A percentile compares a stretch with the other conserved stretches of the same genome.
Conservation (phyloP, 345 rosid genomes). For the Durio zibethinus region DNA sequence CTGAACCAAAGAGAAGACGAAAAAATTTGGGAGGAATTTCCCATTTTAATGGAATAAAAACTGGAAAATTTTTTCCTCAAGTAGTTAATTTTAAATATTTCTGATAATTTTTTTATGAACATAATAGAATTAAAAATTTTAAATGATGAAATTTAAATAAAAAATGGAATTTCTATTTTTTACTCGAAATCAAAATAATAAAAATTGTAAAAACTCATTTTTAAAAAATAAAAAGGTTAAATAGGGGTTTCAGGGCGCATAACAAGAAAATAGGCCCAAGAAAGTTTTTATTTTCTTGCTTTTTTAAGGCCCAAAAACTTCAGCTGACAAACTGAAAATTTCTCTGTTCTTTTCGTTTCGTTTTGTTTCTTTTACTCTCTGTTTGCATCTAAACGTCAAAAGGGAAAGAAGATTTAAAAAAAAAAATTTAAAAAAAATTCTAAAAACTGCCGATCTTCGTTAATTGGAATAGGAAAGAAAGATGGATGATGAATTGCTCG, state of each 20-base stretch:
- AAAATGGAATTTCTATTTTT: neutral
- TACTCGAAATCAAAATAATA: neutral
- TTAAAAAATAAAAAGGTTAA: neutral
- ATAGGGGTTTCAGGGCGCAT: neutral
- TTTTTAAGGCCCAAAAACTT: neutral
- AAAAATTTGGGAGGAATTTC: neutral
- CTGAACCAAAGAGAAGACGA: neutral
- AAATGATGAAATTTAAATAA: too few species aligned
- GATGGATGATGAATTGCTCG: constrained; percentile 89
- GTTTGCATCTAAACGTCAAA: neutral
- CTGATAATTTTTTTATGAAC: too few species aligned
- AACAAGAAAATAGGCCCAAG: neutral
- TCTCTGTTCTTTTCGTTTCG: neutral
- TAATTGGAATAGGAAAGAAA: neutral
- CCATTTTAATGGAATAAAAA: neutral
- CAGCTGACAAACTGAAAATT: neutral
- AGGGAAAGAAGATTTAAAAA: neutral
- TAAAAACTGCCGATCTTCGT: neutral
- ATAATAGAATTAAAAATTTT: too few species aligned
- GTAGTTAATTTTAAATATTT: neutral
- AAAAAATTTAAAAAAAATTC: too few species aligned
- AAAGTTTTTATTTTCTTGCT: neutral
- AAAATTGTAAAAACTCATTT: neutral
- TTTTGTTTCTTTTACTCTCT: neutral
- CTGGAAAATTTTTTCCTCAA: neutral